Evolutionary conservation across 768 basidiomycete genomes (phyloP).

Genomic region (Thelephora ganbajun): DNA sequence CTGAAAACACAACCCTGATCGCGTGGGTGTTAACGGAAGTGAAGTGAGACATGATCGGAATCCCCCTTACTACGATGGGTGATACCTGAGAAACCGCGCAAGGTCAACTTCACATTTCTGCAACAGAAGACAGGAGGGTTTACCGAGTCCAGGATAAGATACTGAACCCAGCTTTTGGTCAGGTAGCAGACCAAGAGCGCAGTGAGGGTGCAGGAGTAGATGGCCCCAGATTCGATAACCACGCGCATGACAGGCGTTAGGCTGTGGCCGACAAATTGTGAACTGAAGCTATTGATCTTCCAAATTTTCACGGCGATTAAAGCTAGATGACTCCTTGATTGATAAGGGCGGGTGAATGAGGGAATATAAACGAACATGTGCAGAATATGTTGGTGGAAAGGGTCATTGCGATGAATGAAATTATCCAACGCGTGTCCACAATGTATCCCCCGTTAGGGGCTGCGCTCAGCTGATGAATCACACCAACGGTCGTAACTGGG

Average conservation of each 20-base stretch:
- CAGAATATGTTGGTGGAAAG: constrained; percentile 24
- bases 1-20: constrained; percentile 22
- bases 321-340: constrained; percentile 6
- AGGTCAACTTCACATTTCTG: neutral
- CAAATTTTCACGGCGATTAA: constrained; percentile 23
- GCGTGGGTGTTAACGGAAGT: neutral
- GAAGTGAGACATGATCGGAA: constrained; percentile 1
- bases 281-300: constrained; percentile 17
- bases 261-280: constrained; percentile 12
- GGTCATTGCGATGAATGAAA: constrained; percentile 24
- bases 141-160: constrained; percentile 23
- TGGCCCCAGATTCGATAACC: constrained; percentile 23
- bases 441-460: constrained; percentile 17
- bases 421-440: constrained; percentile 23
- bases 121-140: constrained; percentile 6
- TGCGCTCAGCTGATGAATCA: constrained; percentile 18
- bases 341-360: neutral
- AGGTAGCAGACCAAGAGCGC: constrained; percentile 20
- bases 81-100: constrained; percentile 8
- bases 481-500: constrained; percentile 16
- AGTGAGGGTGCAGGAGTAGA: constrained; percentile 22
- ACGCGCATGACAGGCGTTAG: constrained; percentile 21
- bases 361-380: constrained; percentile 14
- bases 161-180: constrained; percentile 22
- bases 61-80: constrained; percentile 11